These are phyloP conservation scores for Leccinum subgranulosum DNA, from an alignment of 768 basidiomycete species.

Conservation along the genomic window DNA sequence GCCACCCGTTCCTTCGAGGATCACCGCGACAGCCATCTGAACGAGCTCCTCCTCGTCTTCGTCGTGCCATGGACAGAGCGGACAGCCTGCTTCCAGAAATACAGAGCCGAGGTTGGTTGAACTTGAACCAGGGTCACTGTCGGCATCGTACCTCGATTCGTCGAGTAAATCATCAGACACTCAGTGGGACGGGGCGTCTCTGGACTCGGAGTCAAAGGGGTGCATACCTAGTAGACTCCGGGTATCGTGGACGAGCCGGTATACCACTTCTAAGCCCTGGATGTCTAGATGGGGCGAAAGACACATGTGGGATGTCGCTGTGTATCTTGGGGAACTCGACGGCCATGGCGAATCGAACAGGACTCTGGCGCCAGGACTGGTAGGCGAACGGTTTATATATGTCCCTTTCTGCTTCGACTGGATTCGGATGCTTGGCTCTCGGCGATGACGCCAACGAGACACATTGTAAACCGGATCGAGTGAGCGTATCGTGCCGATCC, in stretches of 20 bases:
- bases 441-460: neutral
- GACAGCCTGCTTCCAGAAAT: neutral
- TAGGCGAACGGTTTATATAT: neutral
- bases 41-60: neutral
- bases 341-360: neutral
- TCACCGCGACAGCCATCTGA: neutral
- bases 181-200: neutral
- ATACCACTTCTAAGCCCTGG: neutral
- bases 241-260: neutral
- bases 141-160: neutral
- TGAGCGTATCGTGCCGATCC: neutral
- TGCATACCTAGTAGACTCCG: neutral
- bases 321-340: neutral
- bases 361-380: neutral
- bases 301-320: neutral
- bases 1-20: no score
- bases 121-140: neutral
- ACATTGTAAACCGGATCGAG: neutral
- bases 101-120: neutral
- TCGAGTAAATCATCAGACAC: neutral
- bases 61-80: neutral
- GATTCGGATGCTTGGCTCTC: neutral
- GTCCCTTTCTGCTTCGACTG: neutral
- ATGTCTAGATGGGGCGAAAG: neutral
- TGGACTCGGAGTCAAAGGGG: neutral